These are phyloP conservation scores for Santalum album DNA, from an alignment of 164 flowering plant species.

Conservation along the genomic window DNA sequence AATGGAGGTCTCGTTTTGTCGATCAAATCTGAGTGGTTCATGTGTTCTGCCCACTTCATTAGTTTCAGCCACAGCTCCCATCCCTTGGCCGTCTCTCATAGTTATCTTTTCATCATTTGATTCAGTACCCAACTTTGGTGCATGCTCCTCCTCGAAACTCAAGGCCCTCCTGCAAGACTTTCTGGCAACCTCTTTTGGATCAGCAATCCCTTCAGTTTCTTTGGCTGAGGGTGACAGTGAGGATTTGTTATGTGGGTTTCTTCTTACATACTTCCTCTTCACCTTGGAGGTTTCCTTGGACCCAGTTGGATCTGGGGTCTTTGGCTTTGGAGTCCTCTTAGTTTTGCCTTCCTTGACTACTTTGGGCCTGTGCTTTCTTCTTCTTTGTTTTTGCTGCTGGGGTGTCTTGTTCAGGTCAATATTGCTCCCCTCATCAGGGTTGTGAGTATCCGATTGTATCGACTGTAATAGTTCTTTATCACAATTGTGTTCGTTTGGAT, in stretches of 20 bases:
- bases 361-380: conserved; percentile 69
- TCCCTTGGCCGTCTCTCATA: conserved; percentile 8
- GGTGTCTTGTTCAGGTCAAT: conserved; percentile 32
- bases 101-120: conserved; percentile 7
- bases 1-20: neutral
- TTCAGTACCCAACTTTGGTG: conserved; percentile 9
- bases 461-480: neutral
- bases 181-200: conserved; percentile 11
- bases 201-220: conserved; percentile 3
- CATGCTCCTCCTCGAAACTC: conserved; percentile 39
- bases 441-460: neutral
- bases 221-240: conserved; percentile 11
- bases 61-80: conserved; percentile 16
- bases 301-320: conserved; percentile 20
- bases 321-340: conserved; percentile 35
- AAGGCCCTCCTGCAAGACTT: conserved; percentile 47
- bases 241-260: conserved; percentile 12
- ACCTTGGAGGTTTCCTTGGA: conserved; percentile 13
- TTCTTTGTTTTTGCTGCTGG: conserved; percentile 45
- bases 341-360: conserved; percentile 62
- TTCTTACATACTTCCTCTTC: conserved; percentile 33
- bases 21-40: neutral
- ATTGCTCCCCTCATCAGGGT: neutral
- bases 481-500: neutral
- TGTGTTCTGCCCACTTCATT: conserved; percentile 7